Conservation (phyloP, 768 basidiomycete species). For the Termitomyces bulborhizus region DNA sequence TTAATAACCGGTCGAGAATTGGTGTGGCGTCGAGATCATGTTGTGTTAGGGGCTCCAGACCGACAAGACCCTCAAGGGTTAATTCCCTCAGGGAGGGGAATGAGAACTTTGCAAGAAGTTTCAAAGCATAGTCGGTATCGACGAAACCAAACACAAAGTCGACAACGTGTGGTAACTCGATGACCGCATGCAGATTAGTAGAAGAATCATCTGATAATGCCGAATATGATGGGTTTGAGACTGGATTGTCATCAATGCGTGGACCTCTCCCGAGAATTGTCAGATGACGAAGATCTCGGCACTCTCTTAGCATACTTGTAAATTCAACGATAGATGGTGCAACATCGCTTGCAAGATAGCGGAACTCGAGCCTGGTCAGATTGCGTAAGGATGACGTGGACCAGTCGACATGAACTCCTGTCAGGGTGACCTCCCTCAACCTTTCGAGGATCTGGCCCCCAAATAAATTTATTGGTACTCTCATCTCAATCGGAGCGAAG, state of each 20-base stretch:
- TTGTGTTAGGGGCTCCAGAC: constrained; percentile 24
- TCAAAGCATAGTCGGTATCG: constrained; percentile 30
- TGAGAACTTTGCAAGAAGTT: constrained; percentile 30
- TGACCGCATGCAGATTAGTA: constrained; percentile 7
- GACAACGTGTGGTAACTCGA: constrained; percentile 24
- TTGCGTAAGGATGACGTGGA: constrained; percentile 28
- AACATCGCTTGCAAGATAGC: constrained; percentile 52
- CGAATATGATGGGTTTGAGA: neutral
- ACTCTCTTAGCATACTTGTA: constrained; percentile 31
- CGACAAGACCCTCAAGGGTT: constrained; percentile 38
- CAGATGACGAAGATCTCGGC: constrained; percentile 34
- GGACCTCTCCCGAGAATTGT: constrained; percentile 53
- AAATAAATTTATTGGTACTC: constrained; percentile 37
- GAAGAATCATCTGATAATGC: neutral
- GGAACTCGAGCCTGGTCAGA: constrained; percentile 44
- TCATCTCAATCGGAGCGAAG: constrained; percentile 38
- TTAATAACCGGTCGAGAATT: constrained; percentile 28
- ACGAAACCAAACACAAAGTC: constrained; percentile 37
- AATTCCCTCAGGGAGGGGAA: constrained; percentile 32
- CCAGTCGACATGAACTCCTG: constrained; percentile 60
- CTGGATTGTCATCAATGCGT: constrained; percentile 16
- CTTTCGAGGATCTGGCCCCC: constrained; percentile 26
- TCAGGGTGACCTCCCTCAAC: constrained; percentile 38
- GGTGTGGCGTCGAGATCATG: constrained; percentile 26
- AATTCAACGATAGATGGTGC: constrained; percentile 47